Conservation (phyloP, 371 early-diverging fungal species). For the Apophysomyces sp. region DNA sequence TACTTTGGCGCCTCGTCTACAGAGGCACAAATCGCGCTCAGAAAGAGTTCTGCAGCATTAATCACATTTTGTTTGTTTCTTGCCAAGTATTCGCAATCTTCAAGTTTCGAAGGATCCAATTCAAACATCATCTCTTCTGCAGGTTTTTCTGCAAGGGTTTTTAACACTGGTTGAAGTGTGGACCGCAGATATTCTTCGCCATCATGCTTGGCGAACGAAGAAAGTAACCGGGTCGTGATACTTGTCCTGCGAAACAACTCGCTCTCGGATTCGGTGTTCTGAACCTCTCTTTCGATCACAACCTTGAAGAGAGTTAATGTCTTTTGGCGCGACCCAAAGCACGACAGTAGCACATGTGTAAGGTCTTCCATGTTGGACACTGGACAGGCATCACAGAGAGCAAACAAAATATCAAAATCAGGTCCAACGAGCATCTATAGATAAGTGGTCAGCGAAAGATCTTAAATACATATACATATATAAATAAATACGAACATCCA, state of each 20-base stretch:
- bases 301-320: slow-evolving; percentile 74
- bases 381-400: slow-evolving; percentile 85
- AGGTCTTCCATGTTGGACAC: slow-evolving; percentile 88
- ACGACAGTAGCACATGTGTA: slow-evolving; percentile 71
- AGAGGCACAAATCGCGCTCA: slow-evolving; percentile 83
- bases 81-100: slow-evolving; percentile 51
- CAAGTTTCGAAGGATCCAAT: slow-evolving; percentile 80
- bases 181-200: slow-evolving; percentile 83
- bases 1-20: slow-evolving; percentile 65
- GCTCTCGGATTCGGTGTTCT: slow-evolving; percentile 77
- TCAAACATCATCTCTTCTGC: slow-evolving; percentile 65
- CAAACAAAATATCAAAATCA: slow-evolving; percentile 73
- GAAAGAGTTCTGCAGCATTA: slow-evolving; percentile 71
- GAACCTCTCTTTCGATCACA: slow-evolving; percentile 83
- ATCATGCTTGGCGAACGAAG: slow-evolving; percentile 78
- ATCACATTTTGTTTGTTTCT: slow-evolving; percentile 82
- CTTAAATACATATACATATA: background rate
- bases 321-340: slow-evolving; percentile 79
- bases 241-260: slow-evolving; percentile 91
- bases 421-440: slow-evolving; percentile 57
- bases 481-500: slow-evolving; percentile 54
- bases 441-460: background rate
- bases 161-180: slow-evolving; percentile 77
- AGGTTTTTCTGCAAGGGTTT: slow-evolving; percentile 51
- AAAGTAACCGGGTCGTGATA: slow-evolving; percentile 85